Percentiles rank a stretch among this genome's conserved stretches.
These are phyloP conservation scores for Helicocarpus griseus DNA, from an alignment of 2,329 filamentous ascomycete genomes.

Conservation along the genomic window DNA sequence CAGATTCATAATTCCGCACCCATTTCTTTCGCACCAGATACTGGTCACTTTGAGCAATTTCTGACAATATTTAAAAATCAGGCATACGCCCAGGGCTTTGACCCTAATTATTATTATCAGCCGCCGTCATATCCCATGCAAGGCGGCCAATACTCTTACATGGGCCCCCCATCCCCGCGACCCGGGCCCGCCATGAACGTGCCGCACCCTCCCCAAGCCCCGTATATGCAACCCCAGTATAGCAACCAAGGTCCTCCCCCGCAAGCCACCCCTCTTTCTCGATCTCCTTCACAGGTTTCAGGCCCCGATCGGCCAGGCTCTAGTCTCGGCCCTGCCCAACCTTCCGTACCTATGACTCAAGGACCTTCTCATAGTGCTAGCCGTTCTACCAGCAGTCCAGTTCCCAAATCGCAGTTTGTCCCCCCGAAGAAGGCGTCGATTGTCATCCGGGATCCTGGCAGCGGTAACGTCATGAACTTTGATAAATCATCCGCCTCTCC, in stretches of 20 bases:
- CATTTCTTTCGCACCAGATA: slow-evolving; percentile 59
- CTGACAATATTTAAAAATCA: slow-evolving; percentile 59
- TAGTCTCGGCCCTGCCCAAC: slow-evolving; percentile 49
- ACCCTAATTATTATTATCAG: slow-evolving; percentile 39
- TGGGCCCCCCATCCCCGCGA: slow-evolving; percentile 37
- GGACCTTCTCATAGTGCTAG: slow-evolving; percentile 38
- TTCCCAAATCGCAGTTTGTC: slow-evolving; percentile 52
- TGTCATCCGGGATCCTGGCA: slow-evolving; percentile 72
- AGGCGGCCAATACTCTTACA: slow-evolving; percentile 25
- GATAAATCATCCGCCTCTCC: slow-evolving; percentile 56
- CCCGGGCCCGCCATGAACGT: slow-evolving; percentile 35
- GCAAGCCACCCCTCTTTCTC: slow-evolving; percentile 64
- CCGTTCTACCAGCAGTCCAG: slow-evolving; percentile 49
- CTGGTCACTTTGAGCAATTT: slow-evolving; percentile 60
- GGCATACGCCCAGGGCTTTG: slow-evolving; percentile 46
- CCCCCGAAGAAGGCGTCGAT: slow-evolving; percentile 57
- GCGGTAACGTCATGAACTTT: slow-evolving; percentile 65
- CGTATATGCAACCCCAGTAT: slow-evolving; percentile 45
- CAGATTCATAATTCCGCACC: slow-evolving; percentile 20
- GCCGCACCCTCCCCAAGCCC: slow-evolving; percentile 35
- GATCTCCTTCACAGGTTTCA: slow-evolving; percentile 70
- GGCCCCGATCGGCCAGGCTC: slow-evolving; percentile 55
- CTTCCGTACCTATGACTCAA: slow-evolving; percentile 33
- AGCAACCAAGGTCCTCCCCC: slow-evolving; percentile 35
- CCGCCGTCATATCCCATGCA: slow-evolving; percentile 28